Evolutionary conservation across 441 rosid genomes (phyloP).

Genomic region (Adansonia madagascariensis): DNA sequence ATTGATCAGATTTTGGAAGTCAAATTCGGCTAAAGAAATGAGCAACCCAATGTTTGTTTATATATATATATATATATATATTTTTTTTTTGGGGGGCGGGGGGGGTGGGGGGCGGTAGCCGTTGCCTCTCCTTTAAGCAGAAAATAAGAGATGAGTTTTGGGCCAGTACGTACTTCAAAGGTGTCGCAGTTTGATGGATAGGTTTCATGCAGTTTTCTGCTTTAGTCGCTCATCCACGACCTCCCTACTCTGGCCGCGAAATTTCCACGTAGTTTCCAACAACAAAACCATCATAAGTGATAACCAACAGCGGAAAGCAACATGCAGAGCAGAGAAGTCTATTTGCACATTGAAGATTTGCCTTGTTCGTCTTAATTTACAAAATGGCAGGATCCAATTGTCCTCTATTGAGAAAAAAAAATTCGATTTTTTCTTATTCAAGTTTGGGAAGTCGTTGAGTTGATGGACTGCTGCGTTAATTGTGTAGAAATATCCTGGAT

Average conservation of each 20-base stretch:
- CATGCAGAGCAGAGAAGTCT: not conserved
- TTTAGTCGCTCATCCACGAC: not conserved
- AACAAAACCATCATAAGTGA: too few relatives aligned
- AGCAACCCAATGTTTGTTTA: not conserved
- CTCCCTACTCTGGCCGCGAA: slow-evolving; percentile 27
- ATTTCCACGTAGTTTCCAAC: slow-evolving; percentile 40
- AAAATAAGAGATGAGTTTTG: not conserved
- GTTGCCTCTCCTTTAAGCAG: slow-evolving; percentile 8
- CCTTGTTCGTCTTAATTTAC: not conserved
- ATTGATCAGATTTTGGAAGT: not conserved
- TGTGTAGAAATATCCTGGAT: not conserved
- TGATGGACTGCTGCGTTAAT: not conserved
- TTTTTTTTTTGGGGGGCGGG: too few relatives aligned
- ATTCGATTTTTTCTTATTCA: not conserved
- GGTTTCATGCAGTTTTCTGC: slow-evolving; percentile 9
- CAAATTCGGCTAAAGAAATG: not conserved
- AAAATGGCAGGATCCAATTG: slow-evolving; percentile 2
- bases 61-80: too few relatives aligned
- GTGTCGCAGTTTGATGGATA: not conserved
- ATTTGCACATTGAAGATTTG: not conserved
- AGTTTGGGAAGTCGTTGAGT: not conserved
- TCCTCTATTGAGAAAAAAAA: not conserved
- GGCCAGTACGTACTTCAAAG: not conserved
- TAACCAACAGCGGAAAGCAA: not conserved
- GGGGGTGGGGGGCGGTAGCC: not conserved